Base-by-base conservation (phyloP, 2,329 filamentous ascomycete species). In the Rosellinia necatrix region DNA sequence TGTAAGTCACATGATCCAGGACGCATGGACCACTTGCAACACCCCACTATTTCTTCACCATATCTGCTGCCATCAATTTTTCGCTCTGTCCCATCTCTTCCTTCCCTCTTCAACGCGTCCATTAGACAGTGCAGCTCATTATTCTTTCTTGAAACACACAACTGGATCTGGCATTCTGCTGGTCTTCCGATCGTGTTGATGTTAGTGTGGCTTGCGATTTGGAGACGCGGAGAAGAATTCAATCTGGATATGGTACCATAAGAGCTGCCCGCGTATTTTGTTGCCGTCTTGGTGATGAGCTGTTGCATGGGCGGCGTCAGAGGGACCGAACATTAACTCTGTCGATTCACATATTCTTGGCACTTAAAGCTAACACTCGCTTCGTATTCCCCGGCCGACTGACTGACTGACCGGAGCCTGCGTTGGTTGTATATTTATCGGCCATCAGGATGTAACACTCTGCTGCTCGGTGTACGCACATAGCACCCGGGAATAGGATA, bases 101-200 rank as follows among this genome's bases (percentile, higher is more conserved):
- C 13, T 37, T 75, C 73, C 70, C 68, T 73, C 74, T 72, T 67
- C 78, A 84, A 88, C 87, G 88, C 88, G 83, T 81, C 87, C 86
- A 82, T 80, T 78, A 92, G 90, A 93, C 90, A 93, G 90, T 92
- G 85, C 89, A 88, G 83, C 81, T 81, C 87, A 87, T 85, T 81
- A 82, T 78, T 75, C 44, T 56, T 74, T 75, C 8, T 38, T 2
- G 55, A 59, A 78, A 73, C 74, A 76, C 78, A 79, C 78, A 74
- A 78, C 74, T 73, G 78, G 76, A 70, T 53, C 74, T 78, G 80
- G 77, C 88, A 81, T 92, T 90, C 85, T 92, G 89, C 80, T 77
- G 77, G 79, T 69, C 63, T 71, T 77, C 75, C 75, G 75, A 75
- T 68, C 72, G 80, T 79, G 77, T 76, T 64, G 70, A 74, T 72